phyloP scores from a whole-genome alignment of 2,329 filamentous ascomycete species.

The Biscogniauxia sp. region DNA sequence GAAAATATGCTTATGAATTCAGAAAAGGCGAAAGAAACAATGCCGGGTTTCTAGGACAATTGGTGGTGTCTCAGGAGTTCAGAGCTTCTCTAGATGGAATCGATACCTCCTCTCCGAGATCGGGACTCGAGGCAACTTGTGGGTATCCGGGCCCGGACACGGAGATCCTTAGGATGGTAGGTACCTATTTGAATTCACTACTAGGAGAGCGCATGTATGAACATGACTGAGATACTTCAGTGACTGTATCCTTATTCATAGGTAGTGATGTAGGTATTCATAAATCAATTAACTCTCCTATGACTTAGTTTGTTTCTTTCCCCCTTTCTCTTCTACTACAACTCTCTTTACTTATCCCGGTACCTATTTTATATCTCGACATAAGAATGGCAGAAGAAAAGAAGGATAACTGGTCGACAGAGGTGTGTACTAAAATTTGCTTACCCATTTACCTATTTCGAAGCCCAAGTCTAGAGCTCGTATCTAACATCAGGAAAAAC shows the following conservation, averaged over 20 bases:
- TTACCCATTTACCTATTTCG: neutral
- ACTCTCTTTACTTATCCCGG: no score
- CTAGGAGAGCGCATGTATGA: neutral
- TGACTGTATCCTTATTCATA: no score
- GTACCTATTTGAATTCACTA: no score
- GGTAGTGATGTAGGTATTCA: no score
- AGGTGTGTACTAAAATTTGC: conserved; percentile 26
- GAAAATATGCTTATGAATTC: neutral
- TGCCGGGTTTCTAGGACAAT: no score
- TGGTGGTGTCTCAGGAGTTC: no score
- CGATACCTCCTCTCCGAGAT: neutral
- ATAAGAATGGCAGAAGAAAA: conserved; percentile 23
- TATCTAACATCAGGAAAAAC: neutral
- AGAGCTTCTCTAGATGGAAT: neutral
- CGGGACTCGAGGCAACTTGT: neutral
- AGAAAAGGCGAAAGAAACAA: no score
- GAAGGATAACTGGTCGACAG: conserved; percentile 40
- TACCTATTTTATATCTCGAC: conserved; percentile 3
- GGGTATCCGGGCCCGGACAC: neutral
- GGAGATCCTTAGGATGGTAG: neutral
- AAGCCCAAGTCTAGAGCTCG: no score
- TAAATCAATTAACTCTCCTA: no score
- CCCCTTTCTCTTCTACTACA: no score
- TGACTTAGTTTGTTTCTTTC: no score
- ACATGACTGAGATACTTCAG: neutral